Conservation (phyloP, 352 stramenopile species). For the Phytophthora capsici region DNA sequence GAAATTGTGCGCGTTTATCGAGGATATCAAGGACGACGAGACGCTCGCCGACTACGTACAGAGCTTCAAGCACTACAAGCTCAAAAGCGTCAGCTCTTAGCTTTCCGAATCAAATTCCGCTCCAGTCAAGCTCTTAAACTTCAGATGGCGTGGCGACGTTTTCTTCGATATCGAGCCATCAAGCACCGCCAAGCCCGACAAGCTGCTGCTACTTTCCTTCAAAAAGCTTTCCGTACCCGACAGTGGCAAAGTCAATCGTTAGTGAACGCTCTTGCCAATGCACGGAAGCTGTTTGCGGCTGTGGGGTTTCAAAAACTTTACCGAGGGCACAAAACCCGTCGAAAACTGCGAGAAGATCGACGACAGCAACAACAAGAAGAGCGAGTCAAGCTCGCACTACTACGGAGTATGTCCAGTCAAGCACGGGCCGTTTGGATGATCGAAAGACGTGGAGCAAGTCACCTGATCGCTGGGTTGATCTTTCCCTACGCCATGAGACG, state of each 20-base stretch:
- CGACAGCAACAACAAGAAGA: constrained; percentile 33
- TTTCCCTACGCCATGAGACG: constrained; percentile 52
- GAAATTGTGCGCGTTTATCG: constrained; percentile 52
- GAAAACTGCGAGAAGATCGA: constrained; percentile 12
- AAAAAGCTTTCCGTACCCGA: constrained; percentile 43
- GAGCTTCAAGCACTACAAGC: constrained; percentile 31
- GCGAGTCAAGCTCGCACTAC: constrained; percentile 39
- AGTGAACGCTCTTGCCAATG: constrained; percentile 43
- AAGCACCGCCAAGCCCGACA: constrained; percentile 33
- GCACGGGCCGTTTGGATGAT: constrained; percentile 53
- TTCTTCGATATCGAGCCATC: constrained; percentile 27
- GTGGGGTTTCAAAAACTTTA: constrained; percentile 52
- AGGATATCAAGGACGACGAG: constrained; percentile 40
- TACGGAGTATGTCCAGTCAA: constrained; percentile 46
- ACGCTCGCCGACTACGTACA: constrained; percentile 32
- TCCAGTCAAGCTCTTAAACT: constrained; percentile 52
- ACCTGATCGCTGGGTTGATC: constrained; percentile 50
- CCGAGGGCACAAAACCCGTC: constrained; percentile 42
- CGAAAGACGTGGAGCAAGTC: constrained; percentile 51
- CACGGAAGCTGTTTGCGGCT: constrained; percentile 37
- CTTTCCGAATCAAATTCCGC: constrained; percentile 52
- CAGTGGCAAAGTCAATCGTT: constrained; percentile 48
- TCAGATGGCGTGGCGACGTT: constrained; percentile 57
- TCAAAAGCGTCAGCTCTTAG: constrained; percentile 44
- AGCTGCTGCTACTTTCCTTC: constrained; percentile 39